A percentile compares a stretch with the other conserved stretches of the same genome.
phyloP scores from a whole-genome alignment of 2,329 filamentous ascomycete genomes.

The Cladosporium sp. region DNA sequence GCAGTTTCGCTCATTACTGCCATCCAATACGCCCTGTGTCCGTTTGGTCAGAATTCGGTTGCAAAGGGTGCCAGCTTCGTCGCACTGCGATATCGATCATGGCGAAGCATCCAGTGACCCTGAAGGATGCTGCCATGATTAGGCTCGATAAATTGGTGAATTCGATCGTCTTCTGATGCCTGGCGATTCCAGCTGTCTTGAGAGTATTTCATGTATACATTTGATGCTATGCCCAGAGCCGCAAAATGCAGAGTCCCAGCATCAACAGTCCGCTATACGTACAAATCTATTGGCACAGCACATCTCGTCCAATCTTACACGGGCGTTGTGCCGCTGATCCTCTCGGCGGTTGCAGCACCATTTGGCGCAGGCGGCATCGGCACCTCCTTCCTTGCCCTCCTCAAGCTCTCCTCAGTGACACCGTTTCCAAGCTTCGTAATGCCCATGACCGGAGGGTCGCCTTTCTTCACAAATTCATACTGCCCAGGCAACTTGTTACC shows the following conservation, averaged over 20 bases:
- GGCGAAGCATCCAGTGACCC: too few relatives aligned
- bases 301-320: neutral
- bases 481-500: conserved; percentile 87
- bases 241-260: neutral
- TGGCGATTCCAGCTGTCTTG: too few relatives aligned
- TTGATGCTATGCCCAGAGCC: too few relatives aligned
- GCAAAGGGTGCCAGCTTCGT: too few relatives aligned
- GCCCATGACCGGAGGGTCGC: conserved; percentile 82
- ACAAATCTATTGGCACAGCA: neutral
- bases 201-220: too few relatives aligned
- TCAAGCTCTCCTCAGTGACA: conserved; percentile 74
- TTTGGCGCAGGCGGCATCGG: conserved; percentile 22
- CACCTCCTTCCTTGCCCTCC: conserved; percentile 52
- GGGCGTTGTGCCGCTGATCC: conserved; percentile 22
- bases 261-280: conserved; percentile 4
- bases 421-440: conserved; percentile 82
- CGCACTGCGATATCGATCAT: too few relatives aligned
- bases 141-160: too few relatives aligned
- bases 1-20: too few relatives aligned
- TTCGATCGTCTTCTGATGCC: too few relatives aligned
- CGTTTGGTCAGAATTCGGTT: too few relatives aligned
- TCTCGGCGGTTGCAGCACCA: conserved; percentile 22
- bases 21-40: too few relatives aligned
- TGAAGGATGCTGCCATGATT: too few relatives aligned
- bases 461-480: conserved; percentile 92